A percentile compares a stretch with the other conserved stretches of the same genome.
Conservation (phyloP, 2,329 filamentous ascomycete genomes). For the Pseudogymnoascus sp. region DNA sequence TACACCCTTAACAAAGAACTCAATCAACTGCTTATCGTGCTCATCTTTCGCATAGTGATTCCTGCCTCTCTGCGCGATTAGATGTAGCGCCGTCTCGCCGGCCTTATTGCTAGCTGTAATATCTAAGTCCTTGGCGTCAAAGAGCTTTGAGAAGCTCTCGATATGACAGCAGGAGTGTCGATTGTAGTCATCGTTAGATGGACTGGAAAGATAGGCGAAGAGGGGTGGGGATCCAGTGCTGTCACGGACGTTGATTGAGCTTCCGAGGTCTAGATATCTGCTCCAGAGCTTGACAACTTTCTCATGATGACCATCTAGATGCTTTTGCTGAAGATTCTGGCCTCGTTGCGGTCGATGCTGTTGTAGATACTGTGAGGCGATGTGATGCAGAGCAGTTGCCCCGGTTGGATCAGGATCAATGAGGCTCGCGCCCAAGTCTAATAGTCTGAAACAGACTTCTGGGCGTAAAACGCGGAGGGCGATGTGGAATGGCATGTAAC, state of each 20-base stretch:
- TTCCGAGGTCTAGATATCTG: slow-evolving; percentile 14
- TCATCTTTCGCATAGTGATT: neutral
- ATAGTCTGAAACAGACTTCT: slow-evolving; percentile 10
- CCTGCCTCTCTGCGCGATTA: slow-evolving; percentile 14
- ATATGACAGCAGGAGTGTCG: slow-evolving; percentile 13
- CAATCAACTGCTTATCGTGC: slow-evolving; percentile 16
- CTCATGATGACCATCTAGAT: slow-evolving; percentile 11
- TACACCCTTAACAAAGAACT: slow-evolving; percentile 15
- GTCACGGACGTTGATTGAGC: slow-evolving; percentile 17
- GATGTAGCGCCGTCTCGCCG: slow-evolving; percentile 16
- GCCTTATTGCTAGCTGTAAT: slow-evolving; percentile 14
- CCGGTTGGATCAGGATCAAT: slow-evolving; percentile 18
- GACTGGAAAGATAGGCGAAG: slow-evolving; percentile 12
- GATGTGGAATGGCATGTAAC: slow-evolving; percentile 13
- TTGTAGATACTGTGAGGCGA: slow-evolving; percentile 17
- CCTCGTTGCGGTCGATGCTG: neutral
- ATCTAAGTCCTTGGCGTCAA: slow-evolving; percentile 13
- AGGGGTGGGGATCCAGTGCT: slow-evolving; percentile 13
- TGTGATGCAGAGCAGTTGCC: slow-evolving; percentile 19
- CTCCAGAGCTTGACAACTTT: slow-evolving; percentile 17
- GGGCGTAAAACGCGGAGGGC: slow-evolving; percentile 15
- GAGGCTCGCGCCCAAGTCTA: slow-evolving; percentile 15
- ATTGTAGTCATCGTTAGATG: slow-evolving; percentile 11
- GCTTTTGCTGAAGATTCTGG: neutral
- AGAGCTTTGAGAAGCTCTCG: slow-evolving; percentile 11